These are phyloP conservation scores for Puccinia horiana DNA, from an alignment of 1,284 basidiomycete genomes.

Conservation along the genomic window DNA sequence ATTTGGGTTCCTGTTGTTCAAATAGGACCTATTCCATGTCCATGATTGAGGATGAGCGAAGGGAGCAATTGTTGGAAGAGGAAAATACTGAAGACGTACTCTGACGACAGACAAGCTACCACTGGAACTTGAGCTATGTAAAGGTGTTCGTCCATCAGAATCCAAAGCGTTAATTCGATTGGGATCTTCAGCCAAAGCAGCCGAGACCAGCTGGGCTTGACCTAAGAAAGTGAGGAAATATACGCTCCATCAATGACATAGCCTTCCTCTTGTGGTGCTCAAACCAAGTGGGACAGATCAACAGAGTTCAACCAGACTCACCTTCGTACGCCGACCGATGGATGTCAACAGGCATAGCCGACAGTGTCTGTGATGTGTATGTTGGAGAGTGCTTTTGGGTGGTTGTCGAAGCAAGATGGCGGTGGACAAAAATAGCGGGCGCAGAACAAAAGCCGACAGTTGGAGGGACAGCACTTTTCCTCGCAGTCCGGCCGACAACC, in stretches of 20 bases:
- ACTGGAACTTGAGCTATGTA: slow-evolving; percentile 42
- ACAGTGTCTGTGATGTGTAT: no score
- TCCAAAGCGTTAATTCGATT: slow-evolving; percentile 20
- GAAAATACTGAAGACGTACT: slow-evolving; percentile 5
- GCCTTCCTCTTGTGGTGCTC: background rate
- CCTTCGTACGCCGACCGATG: slow-evolving; percentile 41
- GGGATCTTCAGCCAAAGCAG: slow-evolving; percentile 40
- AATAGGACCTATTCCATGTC: slow-evolving; percentile 28
- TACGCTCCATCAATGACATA: background rate
- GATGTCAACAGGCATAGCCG: slow-evolving; percentile 29
- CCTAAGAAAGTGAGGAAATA: background rate
- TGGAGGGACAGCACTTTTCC: no score
- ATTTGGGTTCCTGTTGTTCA: slow-evolving; percentile 42
- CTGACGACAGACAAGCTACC: slow-evolving; percentile 42
- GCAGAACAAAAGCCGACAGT: no score
- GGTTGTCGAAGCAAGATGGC: no score
- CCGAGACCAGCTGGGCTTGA: slow-evolving; percentile 43
- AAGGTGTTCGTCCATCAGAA: slow-evolving; percentile 39
- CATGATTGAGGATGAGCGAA: background rate
- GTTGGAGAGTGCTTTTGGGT: no score
- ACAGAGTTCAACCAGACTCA: background rate
- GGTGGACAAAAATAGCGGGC: no score
- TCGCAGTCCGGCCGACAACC: no score
- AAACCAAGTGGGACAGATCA: background rate
- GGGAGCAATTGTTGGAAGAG: background rate